A percentile compares a stretch with the other conserved stretches of the same genome.
Evolutionary conservation across 2,329 filamentous ascomycete species (phyloP).

Genomic region (Alternaria sp.): DNA sequence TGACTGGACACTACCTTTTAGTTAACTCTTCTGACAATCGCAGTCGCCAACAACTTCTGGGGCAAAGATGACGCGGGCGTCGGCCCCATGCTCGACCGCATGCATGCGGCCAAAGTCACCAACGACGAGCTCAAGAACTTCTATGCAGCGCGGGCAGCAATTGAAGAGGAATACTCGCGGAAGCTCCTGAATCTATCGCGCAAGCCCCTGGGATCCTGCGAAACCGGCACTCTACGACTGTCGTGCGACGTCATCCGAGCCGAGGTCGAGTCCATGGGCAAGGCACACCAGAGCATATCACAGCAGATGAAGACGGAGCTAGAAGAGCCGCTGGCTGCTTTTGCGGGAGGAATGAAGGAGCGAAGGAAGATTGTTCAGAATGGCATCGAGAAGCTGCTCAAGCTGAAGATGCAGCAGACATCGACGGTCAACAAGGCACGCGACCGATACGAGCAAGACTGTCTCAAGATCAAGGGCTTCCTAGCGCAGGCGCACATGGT

Average conservation of each 20-base stretch:
- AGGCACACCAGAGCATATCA: conserved; percentile 89
- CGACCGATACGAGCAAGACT: conserved; percentile 96
- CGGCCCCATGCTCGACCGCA: conserved; percentile 86
- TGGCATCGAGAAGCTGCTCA: conserved; percentile 92
- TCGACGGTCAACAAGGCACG: conserved; percentile 91
- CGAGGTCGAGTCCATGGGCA: conserved; percentile 92
- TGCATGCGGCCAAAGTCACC: conserved; percentile 92
- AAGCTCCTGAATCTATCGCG: conserved; percentile 86
- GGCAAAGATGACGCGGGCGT: conserved; percentile 98
- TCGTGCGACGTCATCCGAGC: conserved; percentile 88
- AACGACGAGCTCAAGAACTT: conserved; percentile 88
- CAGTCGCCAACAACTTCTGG: conserved; percentile 99
- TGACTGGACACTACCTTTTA: not conserved
- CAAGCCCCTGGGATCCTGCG: conserved; percentile 87
- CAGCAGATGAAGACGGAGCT: conserved; percentile 95
- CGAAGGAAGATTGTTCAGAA: conserved; percentile 94
- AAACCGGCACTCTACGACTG: conserved; percentile 80
- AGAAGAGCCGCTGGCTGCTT: conserved; percentile 90
- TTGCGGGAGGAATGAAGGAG: conserved; percentile 95
- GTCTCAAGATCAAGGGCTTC: conserved; percentile 97
- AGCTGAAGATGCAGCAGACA: conserved; percentile 92
- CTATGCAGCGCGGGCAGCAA: conserved; percentile 86
- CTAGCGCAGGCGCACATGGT: conserved; percentile 99
- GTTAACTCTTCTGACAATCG: conserved; percentile 41
- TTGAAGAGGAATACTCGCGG: conserved; percentile 95